phyloP scores from a whole-genome alignment of 495 filamentous ascomycete genomes.

The Neurospora sp. region DNA sequence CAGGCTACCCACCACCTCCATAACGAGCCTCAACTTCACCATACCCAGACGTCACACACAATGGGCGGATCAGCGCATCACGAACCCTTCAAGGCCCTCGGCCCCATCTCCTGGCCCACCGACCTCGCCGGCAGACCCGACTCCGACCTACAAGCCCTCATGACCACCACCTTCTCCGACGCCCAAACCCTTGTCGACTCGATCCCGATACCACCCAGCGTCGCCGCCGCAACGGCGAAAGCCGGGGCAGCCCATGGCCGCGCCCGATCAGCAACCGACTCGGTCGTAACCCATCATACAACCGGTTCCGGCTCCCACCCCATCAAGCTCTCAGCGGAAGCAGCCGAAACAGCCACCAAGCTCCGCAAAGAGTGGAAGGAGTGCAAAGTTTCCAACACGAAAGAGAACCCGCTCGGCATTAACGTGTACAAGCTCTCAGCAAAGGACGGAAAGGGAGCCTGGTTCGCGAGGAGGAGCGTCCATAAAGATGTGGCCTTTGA shows the following conservation, averaged over 20 bases:
- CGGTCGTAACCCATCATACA: conserved; percentile 9
- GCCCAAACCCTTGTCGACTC: conserved; percentile 67
- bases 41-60: neutral
- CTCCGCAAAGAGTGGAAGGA: conserved; percentile 83
- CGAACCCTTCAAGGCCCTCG: conserved; percentile 63
- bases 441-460: conserved; percentile 72
- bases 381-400: conserved; percentile 50
- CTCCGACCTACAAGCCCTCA: conserved; percentile 21
- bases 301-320: neutral
- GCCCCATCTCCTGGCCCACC: conserved; percentile 55
- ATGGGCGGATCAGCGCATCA: conserved; percentile 29
- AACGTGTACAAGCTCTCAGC: conserved; percentile 69
- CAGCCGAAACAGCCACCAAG: conserved; percentile 12
- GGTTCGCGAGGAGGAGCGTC: conserved; percentile 82
- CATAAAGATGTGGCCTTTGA: conserved; percentile 59
- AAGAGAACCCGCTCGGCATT: conserved; percentile 66
- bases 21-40: neutral
- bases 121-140: conserved; percentile 45
- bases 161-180: conserved; percentile 47
- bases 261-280: conserved; percentile 23
- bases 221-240: neutral
- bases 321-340: conserved; percentile 8
- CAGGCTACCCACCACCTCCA: neutral
- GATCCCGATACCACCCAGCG: conserved; percentile 38
- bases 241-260: neutral